Conservation (phyloP, 371 early-diverging fungal species). For the Zancudomyces culisetae region DNA sequence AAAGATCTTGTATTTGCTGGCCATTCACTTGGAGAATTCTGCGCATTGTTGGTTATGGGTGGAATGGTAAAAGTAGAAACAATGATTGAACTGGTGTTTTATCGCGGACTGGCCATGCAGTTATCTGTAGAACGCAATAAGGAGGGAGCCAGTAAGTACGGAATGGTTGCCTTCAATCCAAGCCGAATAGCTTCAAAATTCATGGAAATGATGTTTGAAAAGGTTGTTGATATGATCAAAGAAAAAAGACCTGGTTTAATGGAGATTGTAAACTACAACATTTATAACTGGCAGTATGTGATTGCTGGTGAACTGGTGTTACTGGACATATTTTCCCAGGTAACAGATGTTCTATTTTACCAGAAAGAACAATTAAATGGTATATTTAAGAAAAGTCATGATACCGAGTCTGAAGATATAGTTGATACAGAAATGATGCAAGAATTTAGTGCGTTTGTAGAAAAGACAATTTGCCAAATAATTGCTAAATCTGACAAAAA, state of each 20-base stretch:
- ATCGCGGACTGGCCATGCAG: conserved; percentile 94
- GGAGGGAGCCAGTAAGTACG: conserved; percentile 72
- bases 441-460: neutral
- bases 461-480: neutral
- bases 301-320: conserved; percentile 59
- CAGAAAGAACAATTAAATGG: neutral
- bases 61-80: conserved; percentile 65
- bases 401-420: neutral
- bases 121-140: conserved; percentile 72
- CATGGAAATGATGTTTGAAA: conserved; percentile 47
- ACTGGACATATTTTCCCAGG: neutral
- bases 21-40: conserved; percentile 86
- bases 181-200: conserved; percentile 60
- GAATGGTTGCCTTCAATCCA: conserved; percentile 90
- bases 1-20: conserved; percentile 72
- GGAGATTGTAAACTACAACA: conserved; percentile 92
- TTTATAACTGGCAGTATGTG: conserved; percentile 89
- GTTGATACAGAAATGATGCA: neutral
- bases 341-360: neutral
- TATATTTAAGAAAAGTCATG: neutral
- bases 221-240: conserved; percentile 59
- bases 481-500: conserved; percentile 29
- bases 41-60: conserved; percentile 73
- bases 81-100: conserved; percentile 80
- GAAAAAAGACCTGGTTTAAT: conserved; percentile 39